Evolutionary conservation across 257 asterid genomes (phyloP).

Genomic region (Fraxinus cuspidata): DNA sequence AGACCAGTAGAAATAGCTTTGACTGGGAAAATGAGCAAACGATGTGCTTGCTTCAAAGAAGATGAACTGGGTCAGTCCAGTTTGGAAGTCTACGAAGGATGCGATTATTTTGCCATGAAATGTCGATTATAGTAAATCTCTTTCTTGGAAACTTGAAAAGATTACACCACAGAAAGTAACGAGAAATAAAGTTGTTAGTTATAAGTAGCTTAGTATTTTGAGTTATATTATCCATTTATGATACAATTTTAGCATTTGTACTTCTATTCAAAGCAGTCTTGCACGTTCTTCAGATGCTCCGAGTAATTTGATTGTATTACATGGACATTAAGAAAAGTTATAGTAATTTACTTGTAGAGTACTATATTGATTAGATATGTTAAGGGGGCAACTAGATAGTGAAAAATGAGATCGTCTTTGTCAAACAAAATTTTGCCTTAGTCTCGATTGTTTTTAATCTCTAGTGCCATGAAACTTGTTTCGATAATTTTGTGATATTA

Average conservation of each 20-base stretch:
- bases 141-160: neutral
- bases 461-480: no score
- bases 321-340: neutral
- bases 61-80: constrained; percentile 66
- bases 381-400: no score
- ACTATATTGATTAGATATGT: no score
- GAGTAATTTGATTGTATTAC: neutral
- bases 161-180: neutral
- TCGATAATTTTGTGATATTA: no score
- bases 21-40: constrained; percentile 86
- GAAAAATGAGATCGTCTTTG: no score
- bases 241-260: neutral
- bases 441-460: no score
- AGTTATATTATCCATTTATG: neutral
- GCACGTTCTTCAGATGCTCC: neutral
- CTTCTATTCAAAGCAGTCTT: neutral
- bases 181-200: neutral
- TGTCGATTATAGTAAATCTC: constrained; percentile 43
- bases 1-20: constrained; percentile 83
- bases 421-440: no score
- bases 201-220: neutral
- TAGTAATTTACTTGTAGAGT: no score
- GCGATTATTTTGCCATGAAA: constrained; percentile 56
- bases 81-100: constrained; percentile 72
- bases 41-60: constrained; percentile 79